Evolutionary conservation across 768 basidiomycete genomes (phyloP), one percentile per base, ranked within the genome.

Genomic region (Phylloporus rhodoxanthus): DNA sequence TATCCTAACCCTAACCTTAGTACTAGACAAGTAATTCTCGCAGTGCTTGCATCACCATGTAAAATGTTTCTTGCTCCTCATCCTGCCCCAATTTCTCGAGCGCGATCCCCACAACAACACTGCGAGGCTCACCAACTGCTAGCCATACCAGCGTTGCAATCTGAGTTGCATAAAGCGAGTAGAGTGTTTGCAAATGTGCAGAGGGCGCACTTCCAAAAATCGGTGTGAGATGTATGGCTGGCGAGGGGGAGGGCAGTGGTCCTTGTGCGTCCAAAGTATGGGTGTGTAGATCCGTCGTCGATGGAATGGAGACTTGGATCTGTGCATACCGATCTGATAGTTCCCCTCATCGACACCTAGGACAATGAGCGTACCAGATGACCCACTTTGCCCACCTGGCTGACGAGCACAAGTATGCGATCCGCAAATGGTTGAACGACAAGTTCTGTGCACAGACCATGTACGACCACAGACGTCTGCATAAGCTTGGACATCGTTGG

Each of bases 371-470:
- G 66, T 63, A 95, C 92, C 70, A 98, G 64, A 62, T 77, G 82
- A 48, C 94, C 94, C 11, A 95, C 85, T 78, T 92, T 94, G 33
- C 89, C 88, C 53, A 91, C 65, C 67, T 98, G 94, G 1, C 91
- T 93, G 46, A 97, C 75, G 20, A 96, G 73, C n/a, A 96, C 83
- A 17, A 98, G 72, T 11, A 81, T 72, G 21, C 91, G 78, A 69
- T 97, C 94, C 46, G 79, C 77, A 63, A 81, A 98, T 0, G 73
- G 71, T 59, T 96, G 91, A 7, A 94, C 63, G 39, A 93, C 56
- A 14, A 96, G 69, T 47, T 94, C 84, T 2, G 91, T 96, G 15
- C 63, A 68, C 11, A 74, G 68, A 11, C 80, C 86, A 38, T 78
- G 63, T 10, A 93, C 58, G 5, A 73, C 62, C 33, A 75, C 71